Evolutionary conservation across 1,139 yeast genomes (phyloP), one percentile per base, ranked within the genome.

Genomic region (Pichia sp.): DNA sequence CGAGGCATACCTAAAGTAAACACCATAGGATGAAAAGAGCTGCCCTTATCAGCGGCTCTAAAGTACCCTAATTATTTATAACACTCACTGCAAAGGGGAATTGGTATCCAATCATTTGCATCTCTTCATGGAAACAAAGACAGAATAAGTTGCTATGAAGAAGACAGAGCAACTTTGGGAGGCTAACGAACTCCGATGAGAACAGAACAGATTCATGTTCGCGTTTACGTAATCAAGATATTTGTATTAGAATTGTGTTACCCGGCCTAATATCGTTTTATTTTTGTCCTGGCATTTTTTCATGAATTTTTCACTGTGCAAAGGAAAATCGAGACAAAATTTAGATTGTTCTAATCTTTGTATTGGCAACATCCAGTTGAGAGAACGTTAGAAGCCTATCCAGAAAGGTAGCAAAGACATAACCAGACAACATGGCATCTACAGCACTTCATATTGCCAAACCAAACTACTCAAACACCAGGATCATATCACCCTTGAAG

Each of bases 381-480:
- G 23, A 2, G 23, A 19, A 19, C 23, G 23, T 3, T 3, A 3
- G 23, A 19, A 19, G 23, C 23, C 23, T 19, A 19, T 19, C 23
- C 23, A 19, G 23, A 31, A 31, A 11, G 34, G 8, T 8, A 31
- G 11, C 34, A 31, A 46, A 11, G 10, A 13, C 23, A 19, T 2
- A 19, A 19, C 2, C 23, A 19, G 2, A 19, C 23, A 19, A 19
- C 47, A 64, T 64, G 67, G 58, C 64, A 47, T 59, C 64, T 30
- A 67, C 71, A 55, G 57, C 75, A 60, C 76, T 82, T 75, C 84
- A 82, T 67, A 75, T 83, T 66, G 82, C 82, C 61, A 79, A 84
- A 68, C 87, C 87, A 54, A 79, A 75, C 61, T 80, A 80, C 57
- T 69, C 77, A 45, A 81, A 82, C 2, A 81, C 85, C 13, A 56